Percentiles rank a stretch among this genome's conserved stretches.
Evolutionary conservation across 1,284 basidiomycete genomes (phyloP).

Genomic region (Cryptococcus wingfieldii): DNA sequence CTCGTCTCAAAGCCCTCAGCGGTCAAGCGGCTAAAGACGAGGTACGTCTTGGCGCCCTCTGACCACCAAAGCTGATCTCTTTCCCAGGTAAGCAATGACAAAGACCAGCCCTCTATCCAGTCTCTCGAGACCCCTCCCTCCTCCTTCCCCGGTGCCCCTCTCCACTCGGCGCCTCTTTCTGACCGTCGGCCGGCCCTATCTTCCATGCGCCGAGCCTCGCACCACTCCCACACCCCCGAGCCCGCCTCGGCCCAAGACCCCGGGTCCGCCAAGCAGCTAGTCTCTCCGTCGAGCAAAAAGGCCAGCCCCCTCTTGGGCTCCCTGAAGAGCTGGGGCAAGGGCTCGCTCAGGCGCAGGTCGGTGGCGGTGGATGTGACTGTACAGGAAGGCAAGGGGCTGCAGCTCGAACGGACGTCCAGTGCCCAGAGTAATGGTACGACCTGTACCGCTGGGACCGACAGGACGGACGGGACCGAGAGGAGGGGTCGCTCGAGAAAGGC

Average conservation of each 20-base stretch:
- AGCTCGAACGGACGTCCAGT: no score
- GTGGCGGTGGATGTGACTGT: neutral
- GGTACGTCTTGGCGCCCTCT: conserved; percentile 23
- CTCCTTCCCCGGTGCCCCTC: no score
- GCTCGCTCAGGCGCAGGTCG: no score
- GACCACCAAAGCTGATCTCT: neutral
- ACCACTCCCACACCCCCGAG: neutral
- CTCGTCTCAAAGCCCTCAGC: conserved; percentile 48
- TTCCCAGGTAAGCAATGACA: neutral
- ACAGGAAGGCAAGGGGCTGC: conserved; percentile 1
- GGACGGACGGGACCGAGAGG: conserved; percentile 4
- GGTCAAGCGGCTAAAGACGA: conserved; percentile 45
- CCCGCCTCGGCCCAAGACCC: neutral
- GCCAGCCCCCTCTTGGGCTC: neutral
- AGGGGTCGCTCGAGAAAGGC: conserved; percentile 3
- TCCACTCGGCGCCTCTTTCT: no score
- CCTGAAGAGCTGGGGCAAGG: no score
- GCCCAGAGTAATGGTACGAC: neutral
- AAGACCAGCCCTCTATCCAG: neutral
- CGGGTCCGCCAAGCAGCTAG: neutral
- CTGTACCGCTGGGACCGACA: neutral
- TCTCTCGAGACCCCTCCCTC: neutral
- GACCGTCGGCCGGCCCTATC: neutral
- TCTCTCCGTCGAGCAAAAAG: neutral
- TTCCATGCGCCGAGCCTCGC: neutral